A percentile compares a stretch with the other conserved stretches of the same genome.
These are phyloP conservation scores for Termitomyces sp. DNA, from an alignment of 768 basidiomycete species.

Conservation along the genomic window DNA sequence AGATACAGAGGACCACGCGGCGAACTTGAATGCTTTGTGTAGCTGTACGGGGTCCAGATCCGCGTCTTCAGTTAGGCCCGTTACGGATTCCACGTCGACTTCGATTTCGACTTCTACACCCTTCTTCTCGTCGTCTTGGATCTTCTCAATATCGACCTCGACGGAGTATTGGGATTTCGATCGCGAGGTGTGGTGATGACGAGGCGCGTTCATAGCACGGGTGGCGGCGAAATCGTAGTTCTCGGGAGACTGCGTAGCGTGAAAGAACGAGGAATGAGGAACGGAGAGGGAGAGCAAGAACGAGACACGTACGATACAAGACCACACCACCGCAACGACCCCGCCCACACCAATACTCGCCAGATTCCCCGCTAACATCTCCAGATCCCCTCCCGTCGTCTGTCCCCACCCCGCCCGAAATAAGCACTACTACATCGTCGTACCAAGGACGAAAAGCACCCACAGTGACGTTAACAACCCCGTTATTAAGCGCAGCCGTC, in stretches of 20 bases:
- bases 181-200: too few relatives aligned
- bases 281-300: neutral
- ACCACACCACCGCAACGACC: constrained; percentile 65
- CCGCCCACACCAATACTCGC: constrained; percentile 80
- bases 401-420: constrained; percentile 9
- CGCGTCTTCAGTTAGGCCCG: constrained; percentile 35
- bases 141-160: too few relatives aligned
- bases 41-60: constrained; percentile 68
- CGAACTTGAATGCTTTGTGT: constrained; percentile 77
- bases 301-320: constrained; percentile 54
- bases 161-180: too few relatives aligned
- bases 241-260: constrained; percentile 32
- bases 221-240: constrained; percentile 24
- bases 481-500: constrained; percentile 66
- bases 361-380: constrained; percentile 88
- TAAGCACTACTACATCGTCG: too few relatives aligned
- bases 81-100: too few relatives aligned
- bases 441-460: constrained; percentile 18
- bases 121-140: too few relatives aligned
- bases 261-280: too few relatives aligned
- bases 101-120: too few relatives aligned
- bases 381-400: constrained; percentile 52
- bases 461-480: constrained; percentile 69
- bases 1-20: constrained; percentile 67
- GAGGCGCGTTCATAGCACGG: too few relatives aligned